Base-by-base conservation (phyloP, 768 basidiomycete species). In the Tulasnella sp. region DNA sequence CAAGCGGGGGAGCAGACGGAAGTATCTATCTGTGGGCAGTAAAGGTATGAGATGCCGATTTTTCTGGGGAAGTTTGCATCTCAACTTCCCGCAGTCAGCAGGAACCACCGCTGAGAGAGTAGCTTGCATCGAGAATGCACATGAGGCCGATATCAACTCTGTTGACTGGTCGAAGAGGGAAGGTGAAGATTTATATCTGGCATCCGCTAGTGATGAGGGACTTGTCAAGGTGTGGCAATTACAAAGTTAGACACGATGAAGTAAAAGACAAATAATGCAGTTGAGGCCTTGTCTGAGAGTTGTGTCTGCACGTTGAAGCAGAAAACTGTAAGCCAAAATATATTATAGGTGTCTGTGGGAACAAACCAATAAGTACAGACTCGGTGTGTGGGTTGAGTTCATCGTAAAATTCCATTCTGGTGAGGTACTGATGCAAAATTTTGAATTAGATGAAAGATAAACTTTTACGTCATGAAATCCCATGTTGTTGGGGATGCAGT, bases 191-290 rank as follows among this genome's bases (percentile, higher is more conserved):
- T 88, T 91, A 79, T 74, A 96, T 4, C 84, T 98, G 3, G 93
- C 92, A 1, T 94, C 92, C 2, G 89, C 91, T 5, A 95, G 93
- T 0, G 97, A 99, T 82, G 97, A 98, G 83, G 93, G 94, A 10
- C 82, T 86, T 40, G 88, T 92, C 18, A 90, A 89, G 81, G 87
- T 98, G n/a, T 99, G 96, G 97, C 88, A 79, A 29, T 57, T 80
- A 67, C 51, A 51, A 51, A 7, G 51, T 51, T n/a, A n/a, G 10
- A n/a, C 5, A 1, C 16, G 5, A n/a, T 20, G 51, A 4, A 20
- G 23, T 20, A 51, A 51, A n/a, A 0, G 23, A 35, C 23, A 7
- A 51, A n/a, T n/a, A 51, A n/a, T n/a, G 20, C 51, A 51, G n/a
- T n/a, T 51, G 51, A 0, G 11, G 6, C 3, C 20, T 13, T 51